These are phyloP conservation scores for Candida taoyuanica DNA, from an alignment of 805 yeast species.

Conservation along the genomic window DNA sequence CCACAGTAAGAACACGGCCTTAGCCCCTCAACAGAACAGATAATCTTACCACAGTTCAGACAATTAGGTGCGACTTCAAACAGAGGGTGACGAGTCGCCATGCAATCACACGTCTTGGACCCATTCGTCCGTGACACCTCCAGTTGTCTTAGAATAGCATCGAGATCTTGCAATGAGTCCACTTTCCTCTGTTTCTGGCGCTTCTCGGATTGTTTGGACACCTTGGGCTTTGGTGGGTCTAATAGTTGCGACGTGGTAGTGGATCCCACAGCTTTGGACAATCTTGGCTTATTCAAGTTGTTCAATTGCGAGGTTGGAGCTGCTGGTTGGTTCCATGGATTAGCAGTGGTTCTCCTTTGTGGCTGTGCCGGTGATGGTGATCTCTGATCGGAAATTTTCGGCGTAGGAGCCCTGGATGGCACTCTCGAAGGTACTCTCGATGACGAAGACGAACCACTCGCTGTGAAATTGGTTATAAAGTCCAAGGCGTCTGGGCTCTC, in stretches of 20 bases:
- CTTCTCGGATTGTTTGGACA: slow-evolving; percentile 30
- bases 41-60: slow-evolving; percentile 87
- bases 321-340: slow-evolving; percentile 18
- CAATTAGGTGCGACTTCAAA: slow-evolving; percentile 93
- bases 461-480: slow-evolving; percentile 42
- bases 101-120: slow-evolving; percentile 57
- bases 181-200: slow-evolving; percentile 40
- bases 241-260: slow-evolving; percentile 46
- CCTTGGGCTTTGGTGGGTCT: slow-evolving; percentile 33
- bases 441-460: slow-evolving; percentile 11
- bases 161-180: slow-evolving; percentile 59
- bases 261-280: slow-evolving; percentile 23
- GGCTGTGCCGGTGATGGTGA: slow-evolving; percentile 1
- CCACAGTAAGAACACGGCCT: slow-evolving; percentile 90
- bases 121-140: slow-evolving; percentile 34
- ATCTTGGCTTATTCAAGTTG: slow-evolving; percentile 10
- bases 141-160: slow-evolving; percentile 51
- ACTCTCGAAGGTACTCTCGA: slow-evolving; percentile 1
- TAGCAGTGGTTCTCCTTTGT: not conserved
- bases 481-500: slow-evolving; percentile 48
- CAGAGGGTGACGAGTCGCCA: slow-evolving; percentile 83
- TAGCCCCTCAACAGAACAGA: slow-evolving; percentile 84
- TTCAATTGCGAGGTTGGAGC: not conserved
- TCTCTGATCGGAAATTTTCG: not conserved
- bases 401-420: slow-evolving; percentile 2